A percentile compares a stretch with the other conserved stretches of the same genome.
phyloP scores from a whole-genome alignment of 208 protist species.

The Trypanosoma scelopori region DNA sequence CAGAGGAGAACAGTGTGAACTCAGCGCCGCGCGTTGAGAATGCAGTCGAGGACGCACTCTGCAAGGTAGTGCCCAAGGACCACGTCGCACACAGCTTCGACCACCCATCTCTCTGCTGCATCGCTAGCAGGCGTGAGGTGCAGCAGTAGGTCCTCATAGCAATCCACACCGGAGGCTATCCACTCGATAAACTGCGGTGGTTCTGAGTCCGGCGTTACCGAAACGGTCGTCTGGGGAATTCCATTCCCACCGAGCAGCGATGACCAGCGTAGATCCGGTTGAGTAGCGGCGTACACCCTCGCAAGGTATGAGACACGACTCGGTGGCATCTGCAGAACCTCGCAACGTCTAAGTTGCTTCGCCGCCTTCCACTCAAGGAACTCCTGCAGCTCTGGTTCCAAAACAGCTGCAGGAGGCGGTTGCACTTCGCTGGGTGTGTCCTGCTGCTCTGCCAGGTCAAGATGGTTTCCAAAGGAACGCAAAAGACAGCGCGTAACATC shows the following conservation, averaged over 20 bases:
- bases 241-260: not conserved
- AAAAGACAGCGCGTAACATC: constrained; percentile 11
- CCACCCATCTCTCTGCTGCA: not conserved
- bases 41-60: constrained; percentile 17
- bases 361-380: constrained; percentile 17
- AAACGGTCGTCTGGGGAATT: not conserved
- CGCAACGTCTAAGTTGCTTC: constrained; percentile 1
- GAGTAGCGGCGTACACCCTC: constrained; percentile 11
- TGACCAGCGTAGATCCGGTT: constrained; percentile 1
- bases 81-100: constrained; percentile 10
- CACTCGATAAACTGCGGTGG: constrained; percentile 54
- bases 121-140: constrained; percentile 4
- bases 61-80: constrained; percentile 8
- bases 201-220: constrained; percentile 34
- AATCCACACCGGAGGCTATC: constrained; percentile 52
- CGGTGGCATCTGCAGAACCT: not conserved
- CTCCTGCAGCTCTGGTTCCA: constrained; percentile 21
- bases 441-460: not conserved
- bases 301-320: constrained; percentile 3
- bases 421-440: not conserved
- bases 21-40: not conserved
- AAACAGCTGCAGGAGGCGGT: not conserved
- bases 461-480: constrained; percentile 12
- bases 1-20: not conserved
- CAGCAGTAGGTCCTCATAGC: constrained; percentile 47